Conservation (phyloP, 1,284 basidiomycete genomes). For the Trametes versicolor region DNA sequence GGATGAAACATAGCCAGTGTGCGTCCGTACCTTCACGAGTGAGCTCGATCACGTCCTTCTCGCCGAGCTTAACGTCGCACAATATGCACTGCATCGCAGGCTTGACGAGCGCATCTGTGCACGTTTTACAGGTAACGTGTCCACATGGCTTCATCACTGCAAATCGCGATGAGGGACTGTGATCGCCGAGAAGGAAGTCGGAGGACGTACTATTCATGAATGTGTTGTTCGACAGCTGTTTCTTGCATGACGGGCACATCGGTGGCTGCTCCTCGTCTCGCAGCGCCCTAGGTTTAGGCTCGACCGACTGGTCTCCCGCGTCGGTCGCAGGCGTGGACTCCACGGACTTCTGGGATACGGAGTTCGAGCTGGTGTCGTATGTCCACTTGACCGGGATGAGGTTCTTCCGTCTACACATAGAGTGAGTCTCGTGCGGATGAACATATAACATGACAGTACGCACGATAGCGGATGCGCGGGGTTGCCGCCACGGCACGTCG, state of each 20-base stretch:
- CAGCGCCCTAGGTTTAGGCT: constrained; percentile 44
- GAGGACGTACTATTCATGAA: constrained; percentile 70
- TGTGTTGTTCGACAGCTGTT: constrained; percentile 81
- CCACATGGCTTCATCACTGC: constrained; percentile 82
- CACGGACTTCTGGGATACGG: constrained; percentile 47
- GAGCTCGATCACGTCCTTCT: constrained; percentile 78
- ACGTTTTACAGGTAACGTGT: constrained; percentile 89
- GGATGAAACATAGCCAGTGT: neutral
- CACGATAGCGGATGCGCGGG: constrained; percentile 80
- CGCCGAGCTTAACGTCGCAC: constrained; percentile 73
- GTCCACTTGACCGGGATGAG: constrained; percentile 82
- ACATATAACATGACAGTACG: neutral
- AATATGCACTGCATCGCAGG: constrained; percentile 82
- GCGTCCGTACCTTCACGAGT: constrained; percentile 77
- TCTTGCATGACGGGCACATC: constrained; percentile 92
- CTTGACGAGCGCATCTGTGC: constrained; percentile 83
- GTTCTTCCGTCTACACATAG: constrained; percentile 68
- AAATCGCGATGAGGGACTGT: neutral
- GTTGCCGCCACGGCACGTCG: constrained; percentile 83
- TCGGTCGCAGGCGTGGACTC: constrained; percentile 53
- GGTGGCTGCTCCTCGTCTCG: constrained; percentile 61
- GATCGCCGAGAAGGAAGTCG: neutral
- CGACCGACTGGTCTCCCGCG: constrained; percentile 40
- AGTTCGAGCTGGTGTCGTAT: constrained; percentile 52
- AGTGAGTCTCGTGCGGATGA: no score